phyloP scores from a whole-genome alignment of 116 monocot genomes.

The Iris pallida region DNA sequence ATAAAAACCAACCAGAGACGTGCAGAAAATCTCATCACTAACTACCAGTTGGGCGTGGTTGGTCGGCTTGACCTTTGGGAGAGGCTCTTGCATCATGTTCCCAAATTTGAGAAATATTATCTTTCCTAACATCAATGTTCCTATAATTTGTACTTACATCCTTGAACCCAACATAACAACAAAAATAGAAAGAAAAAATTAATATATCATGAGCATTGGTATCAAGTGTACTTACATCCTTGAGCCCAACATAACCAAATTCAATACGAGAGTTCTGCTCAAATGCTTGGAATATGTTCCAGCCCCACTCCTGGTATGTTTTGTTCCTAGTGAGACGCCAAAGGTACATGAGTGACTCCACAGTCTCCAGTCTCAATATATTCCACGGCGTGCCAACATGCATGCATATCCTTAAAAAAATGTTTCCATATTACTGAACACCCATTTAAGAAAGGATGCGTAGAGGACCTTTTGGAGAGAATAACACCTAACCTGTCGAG shows the following conservation, averaged over 20 bases:
- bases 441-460: background rate
- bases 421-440: background rate
- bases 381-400: slow-evolving; percentile 96
- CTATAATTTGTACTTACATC: too few species aligned
- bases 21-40: too few species aligned
- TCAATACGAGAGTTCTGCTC: slow-evolving; percentile 87
- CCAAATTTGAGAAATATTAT: too few species aligned
- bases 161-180: too few species aligned
- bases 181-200: slow-evolving; percentile 4
- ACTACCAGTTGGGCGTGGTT: too few species aligned
- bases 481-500: slow-evolving; percentile 41
- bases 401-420: slow-evolving; percentile 72
- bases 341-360: slow-evolving; percentile 77
- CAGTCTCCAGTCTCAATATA: slow-evolving; percentile 84
- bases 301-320: slow-evolving; percentile 97
- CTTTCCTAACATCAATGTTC: too few species aligned
- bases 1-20: too few species aligned
- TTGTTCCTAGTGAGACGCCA: slow-evolving; percentile 89
- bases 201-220: background rate
- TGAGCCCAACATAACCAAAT: slow-evolving; percentile 88
- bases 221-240: slow-evolving; percentile 56
- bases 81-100: too few species aligned
- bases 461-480: background rate
- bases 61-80: too few species aligned
- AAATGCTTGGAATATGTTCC: slow-evolving; percentile 98